Evolutionary conservation across 345 rosid genomes (phyloP).

Genomic region (Carallia pectinifolia): DNA sequence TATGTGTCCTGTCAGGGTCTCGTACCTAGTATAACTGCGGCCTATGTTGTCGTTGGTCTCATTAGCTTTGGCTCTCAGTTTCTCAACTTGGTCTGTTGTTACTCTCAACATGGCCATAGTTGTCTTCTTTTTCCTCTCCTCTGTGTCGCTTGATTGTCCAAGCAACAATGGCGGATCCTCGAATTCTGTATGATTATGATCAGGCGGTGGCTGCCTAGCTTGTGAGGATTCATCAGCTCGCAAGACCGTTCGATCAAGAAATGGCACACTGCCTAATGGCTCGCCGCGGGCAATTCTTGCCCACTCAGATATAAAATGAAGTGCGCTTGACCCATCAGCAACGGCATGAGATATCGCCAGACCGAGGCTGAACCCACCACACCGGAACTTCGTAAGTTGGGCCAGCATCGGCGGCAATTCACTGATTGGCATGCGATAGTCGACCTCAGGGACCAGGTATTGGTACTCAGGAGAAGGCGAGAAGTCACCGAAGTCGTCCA

Average conservation of each 20-base stretch:
- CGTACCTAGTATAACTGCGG: slow-evolving; percentile 43
- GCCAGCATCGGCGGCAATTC: slow-evolving; percentile 46
- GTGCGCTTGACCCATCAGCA: slow-evolving; percentile 56
- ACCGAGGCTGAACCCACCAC: slow-evolving; percentile 50
- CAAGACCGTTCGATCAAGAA: slow-evolving; percentile 38
- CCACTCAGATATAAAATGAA: slow-evolving; percentile 57
- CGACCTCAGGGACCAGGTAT: slow-evolving; percentile 42
- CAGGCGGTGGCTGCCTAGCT: not conserved
- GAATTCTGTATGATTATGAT: slow-evolving; percentile 37
- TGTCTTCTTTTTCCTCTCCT: slow-evolving; percentile 46
- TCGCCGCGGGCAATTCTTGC: slow-evolving; percentile 47
- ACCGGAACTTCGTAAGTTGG: slow-evolving; percentile 52
- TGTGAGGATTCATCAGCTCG: slow-evolving; percentile 40
- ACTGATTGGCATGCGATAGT: slow-evolving; percentile 38
- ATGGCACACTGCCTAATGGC: slow-evolving; percentile 25
- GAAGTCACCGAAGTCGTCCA: slow-evolving; percentile 42
- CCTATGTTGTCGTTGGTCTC: not conserved
- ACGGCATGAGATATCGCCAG: slow-evolving; percentile 48
- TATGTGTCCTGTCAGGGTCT: slow-evolving; percentile 36
- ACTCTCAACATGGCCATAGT: slow-evolving; percentile 41
- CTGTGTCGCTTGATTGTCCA: slow-evolving; percentile 33
- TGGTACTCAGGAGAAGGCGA: slow-evolving; percentile 30
- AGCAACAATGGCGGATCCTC: slow-evolving; percentile 46
- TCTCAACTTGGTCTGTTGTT: slow-evolving; percentile 43
- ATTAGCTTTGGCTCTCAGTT: slow-evolving; percentile 41